A percentile compares a stretch with the other conserved stretches of the same genome.
Evolutionary conservation across 495 filamentous ascomycete genomes (phyloP).

Genomic region (Hypoxylon perforatum): DNA sequence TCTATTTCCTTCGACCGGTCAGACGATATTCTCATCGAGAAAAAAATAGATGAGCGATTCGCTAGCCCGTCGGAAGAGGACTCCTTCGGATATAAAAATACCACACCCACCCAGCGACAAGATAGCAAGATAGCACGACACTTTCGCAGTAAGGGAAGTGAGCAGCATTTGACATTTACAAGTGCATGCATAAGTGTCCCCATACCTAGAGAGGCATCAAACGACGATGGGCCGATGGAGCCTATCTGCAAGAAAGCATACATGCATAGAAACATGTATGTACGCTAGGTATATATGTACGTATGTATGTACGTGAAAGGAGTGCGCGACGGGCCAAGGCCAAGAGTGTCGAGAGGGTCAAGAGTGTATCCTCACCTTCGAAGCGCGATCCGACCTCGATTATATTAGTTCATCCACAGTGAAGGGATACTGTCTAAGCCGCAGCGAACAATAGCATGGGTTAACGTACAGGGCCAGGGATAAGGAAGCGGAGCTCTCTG

Average conservation of each 20-base stretch:
- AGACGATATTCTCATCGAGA: too few relatives aligned
- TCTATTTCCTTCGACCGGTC: too few relatives aligned
- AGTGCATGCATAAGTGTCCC: conserved; percentile 9
- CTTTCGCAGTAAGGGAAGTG: conserved; percentile 2
- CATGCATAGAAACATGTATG: conserved; percentile 3
- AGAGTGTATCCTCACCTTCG: too few relatives aligned
- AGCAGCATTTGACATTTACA: conserved; percentile 13
- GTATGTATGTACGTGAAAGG: not conserved
- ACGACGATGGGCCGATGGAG: conserved; percentile 27
- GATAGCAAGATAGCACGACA: not conserved
- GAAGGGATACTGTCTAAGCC: conserved; percentile 8
- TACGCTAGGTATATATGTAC: not conserved
- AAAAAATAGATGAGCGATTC: too few relatives aligned
- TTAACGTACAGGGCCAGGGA: conserved; percentile 14
- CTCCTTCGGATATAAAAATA: conserved; percentile 6
- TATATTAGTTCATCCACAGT: conserved; percentile 17
- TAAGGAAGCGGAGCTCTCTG: conserved; percentile 11
- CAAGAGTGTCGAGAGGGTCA: not conserved
- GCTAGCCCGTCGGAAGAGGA: not conserved
- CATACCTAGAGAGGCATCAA: conserved; percentile 28
- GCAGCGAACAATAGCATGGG: not conserved
- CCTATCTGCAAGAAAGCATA: conserved; percentile 37
- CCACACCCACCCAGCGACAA: not conserved
- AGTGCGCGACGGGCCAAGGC: not conserved
- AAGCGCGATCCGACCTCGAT: conserved; percentile 17